Base-by-base conservation (phyloP, 352 stramenopile genomes). In the Phytophthora palmivora region DNA sequence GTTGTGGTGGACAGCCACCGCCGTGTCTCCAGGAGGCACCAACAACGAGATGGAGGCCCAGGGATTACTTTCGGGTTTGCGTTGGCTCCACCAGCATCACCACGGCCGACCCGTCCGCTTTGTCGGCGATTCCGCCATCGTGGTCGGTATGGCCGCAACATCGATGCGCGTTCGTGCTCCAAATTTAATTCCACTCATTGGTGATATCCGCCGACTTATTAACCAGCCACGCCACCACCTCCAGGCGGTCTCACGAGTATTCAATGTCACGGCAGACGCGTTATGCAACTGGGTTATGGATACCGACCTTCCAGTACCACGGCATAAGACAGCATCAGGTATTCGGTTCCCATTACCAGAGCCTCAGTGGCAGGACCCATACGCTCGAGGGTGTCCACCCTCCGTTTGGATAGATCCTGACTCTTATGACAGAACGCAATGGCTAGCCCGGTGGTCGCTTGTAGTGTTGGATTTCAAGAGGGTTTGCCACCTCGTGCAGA, bases 1-100 rank as follows among this genome's bases (percentile, higher is more conserved):
- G 1, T 6, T 70, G 2, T 56, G 58, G 18, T 66, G 63, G 63
- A 15, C 43, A 5, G 48, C 36, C 0, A 3, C 7, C 19, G 12
- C 5, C 3, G 21, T 14, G 14, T 14, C 22, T 0, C 54, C 57
- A 0, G 15, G 24, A 11, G 43, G 43, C 7, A 68, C 63, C 0
- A 73, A 68, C n/a, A 70, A 68, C 32, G 44, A n/a, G 7, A 77
- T 70, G 63, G 63, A 77, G 38, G 63, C 68, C 15, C 33, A 65
- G 9, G 68, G 47, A 36, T 38, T 72, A 3, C 39, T 72, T 1
- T 11, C 16, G 3, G 63, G 51, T 26, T 22, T 72, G 2, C 2
- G 12, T 3, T 76, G 52, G 62, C 12, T 61, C 4, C 33, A 28
- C 14, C 16, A 15, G 0, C 19, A 39, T 6, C 16, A 22, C 15